Percentiles rank a stretch among this genome's conserved stretches.
Conservation (phyloP, 2,329 filamentous ascomycete species). For the Tolypocladium paradoxum region DNA sequence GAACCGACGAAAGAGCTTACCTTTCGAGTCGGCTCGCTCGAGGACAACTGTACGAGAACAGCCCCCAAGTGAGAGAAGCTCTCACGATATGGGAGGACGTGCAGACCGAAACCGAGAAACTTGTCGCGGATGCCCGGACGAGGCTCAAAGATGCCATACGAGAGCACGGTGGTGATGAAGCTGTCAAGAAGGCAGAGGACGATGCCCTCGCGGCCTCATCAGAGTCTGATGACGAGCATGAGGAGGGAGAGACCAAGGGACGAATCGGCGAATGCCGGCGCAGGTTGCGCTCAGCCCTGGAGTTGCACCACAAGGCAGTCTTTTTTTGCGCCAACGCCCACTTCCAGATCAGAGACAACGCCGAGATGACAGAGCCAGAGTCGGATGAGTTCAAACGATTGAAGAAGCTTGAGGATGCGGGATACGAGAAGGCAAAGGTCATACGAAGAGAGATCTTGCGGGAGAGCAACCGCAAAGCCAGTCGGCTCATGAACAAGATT, state of each 20-base stretch:
- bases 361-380: slow-evolving; percentile 50
- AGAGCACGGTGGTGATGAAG: slow-evolving; percentile 7
- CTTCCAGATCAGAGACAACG: slow-evolving; percentile 71
- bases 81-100: slow-evolving; percentile 58
- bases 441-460: slow-evolving; percentile 71
- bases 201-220: slow-evolving; percentile 9
- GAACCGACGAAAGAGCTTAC: slow-evolving; percentile 56
- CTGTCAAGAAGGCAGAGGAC: not conserved
- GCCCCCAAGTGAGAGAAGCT: slow-evolving; percentile 55
- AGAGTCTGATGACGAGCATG: slow-evolving; percentile 24
- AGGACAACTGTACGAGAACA: slow-evolving; percentile 73
- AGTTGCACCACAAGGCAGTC: slow-evolving; percentile 68
- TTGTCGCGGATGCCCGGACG: slow-evolving; percentile 54
- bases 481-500: slow-evolving; percentile 51
- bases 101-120: slow-evolving; percentile 32
- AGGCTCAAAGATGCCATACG: slow-evolving; percentile 44
- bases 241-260: slow-evolving; percentile 20
- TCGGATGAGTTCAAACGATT: slow-evolving; percentile 56
- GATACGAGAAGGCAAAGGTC: slow-evolving; percentile 68
- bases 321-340: slow-evolving; percentile 81
- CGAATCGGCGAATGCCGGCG: slow-evolving; percentile 50
- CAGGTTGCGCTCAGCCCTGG: slow-evolving; percentile 59
- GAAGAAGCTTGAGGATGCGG: slow-evolving; percentile 58
- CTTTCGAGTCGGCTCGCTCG: slow-evolving; percentile 53
- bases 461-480: slow-evolving; percentile 29